A percentile compares a stretch with the other conserved stretches of the same genome.
Conservation (phyloP, 495 filamentous ascomycete genomes). For the Pyrenula aspistea region DNA sequence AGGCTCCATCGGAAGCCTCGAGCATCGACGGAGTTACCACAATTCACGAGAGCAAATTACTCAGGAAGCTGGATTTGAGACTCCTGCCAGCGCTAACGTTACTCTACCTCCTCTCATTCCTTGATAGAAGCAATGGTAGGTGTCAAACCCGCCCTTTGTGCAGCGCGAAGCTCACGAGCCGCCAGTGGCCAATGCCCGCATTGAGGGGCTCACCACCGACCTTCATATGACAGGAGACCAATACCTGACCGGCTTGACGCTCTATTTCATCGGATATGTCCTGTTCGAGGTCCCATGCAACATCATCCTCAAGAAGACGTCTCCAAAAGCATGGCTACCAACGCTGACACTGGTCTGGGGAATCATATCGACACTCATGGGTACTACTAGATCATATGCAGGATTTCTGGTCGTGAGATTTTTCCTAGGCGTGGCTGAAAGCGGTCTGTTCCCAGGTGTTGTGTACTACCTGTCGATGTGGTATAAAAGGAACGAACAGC, state of each 20-base stretch:
- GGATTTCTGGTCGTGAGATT: constrained; percentile 10
- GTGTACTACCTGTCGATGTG: constrained; percentile 81
- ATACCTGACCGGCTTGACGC: constrained; percentile 57
- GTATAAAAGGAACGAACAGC: constrained; percentile 62
- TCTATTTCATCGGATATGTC: constrained; percentile 71
- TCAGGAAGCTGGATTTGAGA: constrained; percentile 53
- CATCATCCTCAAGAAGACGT: constrained; percentile 59
- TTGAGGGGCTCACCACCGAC: constrained; percentile 53
- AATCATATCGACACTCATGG: constrained; percentile 52
- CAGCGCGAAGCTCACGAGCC: constrained; percentile 38
- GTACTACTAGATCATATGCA: constrained; percentile 30
- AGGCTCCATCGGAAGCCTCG: not conserved
- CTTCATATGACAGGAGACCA: constrained; percentile 59
- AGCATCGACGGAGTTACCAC: constrained; percentile 11
- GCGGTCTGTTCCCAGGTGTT: constrained; percentile 60
- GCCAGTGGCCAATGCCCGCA: constrained; percentile 40
- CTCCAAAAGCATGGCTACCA: constrained; percentile 49
- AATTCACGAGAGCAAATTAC: constrained; percentile 47
- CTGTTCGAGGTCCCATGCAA: constrained; percentile 63
- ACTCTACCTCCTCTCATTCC: constrained; percentile 60
- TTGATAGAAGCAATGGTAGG: constrained; percentile 63
- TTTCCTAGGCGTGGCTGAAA: constrained; percentile 29
- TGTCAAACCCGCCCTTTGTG: no score
- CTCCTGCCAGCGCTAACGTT: constrained; percentile 57
- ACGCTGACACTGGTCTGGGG: constrained; percentile 46